phyloP scores from a whole-genome alignment of 2,329 filamentous ascomycete genomes.

The Ophiosphaerella narmari region DNA sequence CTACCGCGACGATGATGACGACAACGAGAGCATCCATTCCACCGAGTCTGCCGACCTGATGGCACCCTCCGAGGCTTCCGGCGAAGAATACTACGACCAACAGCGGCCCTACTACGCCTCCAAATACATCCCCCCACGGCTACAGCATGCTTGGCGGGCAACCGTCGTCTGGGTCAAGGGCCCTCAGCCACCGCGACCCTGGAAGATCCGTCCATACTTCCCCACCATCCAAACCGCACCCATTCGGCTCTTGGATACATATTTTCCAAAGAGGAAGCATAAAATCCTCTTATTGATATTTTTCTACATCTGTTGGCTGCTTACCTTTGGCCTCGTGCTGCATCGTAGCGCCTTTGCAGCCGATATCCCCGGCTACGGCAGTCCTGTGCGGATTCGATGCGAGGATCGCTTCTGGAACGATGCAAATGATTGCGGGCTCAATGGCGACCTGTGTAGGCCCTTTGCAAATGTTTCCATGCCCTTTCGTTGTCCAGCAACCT shows the following conservation, averaged over 20 bases:
- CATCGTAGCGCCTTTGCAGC: constrained; percentile 63
- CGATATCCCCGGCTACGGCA: constrained; percentile 70
- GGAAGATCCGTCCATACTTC: constrained; percentile 60
- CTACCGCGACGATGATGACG: constrained; percentile 41
- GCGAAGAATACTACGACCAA: constrained; percentile 24
- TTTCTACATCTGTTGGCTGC: constrained; percentile 69
- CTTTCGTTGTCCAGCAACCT: constrained; percentile 77
- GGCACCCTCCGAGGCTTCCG: constrained; percentile 39
- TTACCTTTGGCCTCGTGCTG: constrained; percentile 71
- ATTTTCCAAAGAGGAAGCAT: constrained; percentile 64
- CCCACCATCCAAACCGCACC: constrained; percentile 71
- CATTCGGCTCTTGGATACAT: constrained; percentile 64
- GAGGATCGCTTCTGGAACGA: constrained; percentile 69
- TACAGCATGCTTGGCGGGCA: constrained; percentile 44
- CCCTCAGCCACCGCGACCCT: constrained; percentile 54
- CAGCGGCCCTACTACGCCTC: constrained; percentile 26
- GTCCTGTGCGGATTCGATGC: constrained; percentile 68
- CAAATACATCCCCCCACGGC: constrained; percentile 60
- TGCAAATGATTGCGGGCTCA: constrained; percentile 73
- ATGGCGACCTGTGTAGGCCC: constrained; percentile 75
- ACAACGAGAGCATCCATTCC: constrained; percentile 27
- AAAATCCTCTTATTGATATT: constrained; percentile 62
- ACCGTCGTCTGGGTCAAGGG: constrained; percentile 55
- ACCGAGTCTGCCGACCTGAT: constrained; percentile 32
- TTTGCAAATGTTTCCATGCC: constrained; percentile 72